phyloP scores from a whole-genome alignment of 2,329 filamentous ascomycete species.

The Diaporthe aspalathi region DNA sequence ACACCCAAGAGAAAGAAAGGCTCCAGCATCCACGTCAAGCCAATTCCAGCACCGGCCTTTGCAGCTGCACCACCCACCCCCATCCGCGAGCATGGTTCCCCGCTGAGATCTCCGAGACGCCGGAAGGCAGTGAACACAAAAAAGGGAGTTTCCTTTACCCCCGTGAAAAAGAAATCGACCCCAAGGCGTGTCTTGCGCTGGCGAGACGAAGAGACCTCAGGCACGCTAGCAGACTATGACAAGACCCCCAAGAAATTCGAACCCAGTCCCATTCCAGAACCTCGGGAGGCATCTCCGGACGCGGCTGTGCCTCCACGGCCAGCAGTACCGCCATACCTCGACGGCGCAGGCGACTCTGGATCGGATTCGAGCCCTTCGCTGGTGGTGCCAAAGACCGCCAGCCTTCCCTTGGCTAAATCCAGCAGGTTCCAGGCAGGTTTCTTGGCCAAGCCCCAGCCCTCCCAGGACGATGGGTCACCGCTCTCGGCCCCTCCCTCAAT shows the following conservation, averaged over 20 bases:
- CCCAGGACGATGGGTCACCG: constrained; percentile 69
- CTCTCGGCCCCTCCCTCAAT: constrained; percentile 66
- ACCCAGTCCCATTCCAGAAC: constrained; percentile 61
- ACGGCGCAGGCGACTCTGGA: constrained; percentile 63
- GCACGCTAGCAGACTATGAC: constrained; percentile 88
- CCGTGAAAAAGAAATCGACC: constrained; percentile 79
- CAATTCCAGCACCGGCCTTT: constrained; percentile 58
- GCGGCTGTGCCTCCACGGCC: constrained; percentile 59
- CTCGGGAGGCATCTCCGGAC: constrained; percentile 55
- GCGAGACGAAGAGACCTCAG: constrained; percentile 88
- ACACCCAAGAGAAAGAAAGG: constrained; percentile 81
- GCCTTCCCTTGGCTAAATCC: constrained; percentile 61
- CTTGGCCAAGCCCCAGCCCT: constrained; percentile 68
- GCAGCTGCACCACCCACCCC: constrained; percentile 30
- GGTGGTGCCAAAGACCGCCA: constrained; percentile 61
- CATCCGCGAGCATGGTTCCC: constrained; percentile 50
- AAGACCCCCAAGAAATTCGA: constrained; percentile 83
- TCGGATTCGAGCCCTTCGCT: constrained; percentile 69
- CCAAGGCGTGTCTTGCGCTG: constrained; percentile 85
- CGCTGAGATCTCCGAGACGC: constrained; percentile 84
- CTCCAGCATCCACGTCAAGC: constrained; percentile 54
- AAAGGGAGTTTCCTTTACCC: constrained; percentile 85
- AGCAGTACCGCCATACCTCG: constrained; percentile 64
- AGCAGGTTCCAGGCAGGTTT: constrained; percentile 92
- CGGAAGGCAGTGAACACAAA: constrained; percentile 72